These are phyloP conservation scores for Cryptococcus maquisensis DNA, from an alignment of 1,284 basidiomycete species.

Conservation along the genomic window DNA sequence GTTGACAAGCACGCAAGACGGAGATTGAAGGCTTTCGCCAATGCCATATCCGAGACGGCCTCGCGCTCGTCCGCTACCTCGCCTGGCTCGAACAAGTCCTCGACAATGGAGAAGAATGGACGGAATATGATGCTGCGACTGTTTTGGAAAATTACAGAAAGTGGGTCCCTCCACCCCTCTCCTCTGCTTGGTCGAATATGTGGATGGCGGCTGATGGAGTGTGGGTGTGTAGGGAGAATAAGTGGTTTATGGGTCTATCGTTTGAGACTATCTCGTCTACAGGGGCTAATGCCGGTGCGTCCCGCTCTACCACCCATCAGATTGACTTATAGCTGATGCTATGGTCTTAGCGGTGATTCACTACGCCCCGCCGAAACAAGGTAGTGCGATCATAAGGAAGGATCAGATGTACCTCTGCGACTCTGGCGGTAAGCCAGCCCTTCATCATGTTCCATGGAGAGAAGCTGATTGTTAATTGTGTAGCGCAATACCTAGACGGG, in stretches of 20 bases:
- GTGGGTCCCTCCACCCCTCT: slow-evolving; percentile 54
- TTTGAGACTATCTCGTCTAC: slow-evolving; percentile 91
- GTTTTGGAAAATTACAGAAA: slow-evolving; percentile 74
- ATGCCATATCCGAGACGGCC: slow-evolving; percentile 84
- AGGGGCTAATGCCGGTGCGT: slow-evolving; percentile 75
- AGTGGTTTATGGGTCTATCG: slow-evolving; percentile 78
- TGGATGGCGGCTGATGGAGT: background rate
- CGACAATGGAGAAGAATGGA: slow-evolving; percentile 60
- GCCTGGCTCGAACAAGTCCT: slow-evolving; percentile 90
- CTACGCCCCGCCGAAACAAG: slow-evolving; percentile 73
- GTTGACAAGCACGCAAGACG: slow-evolving; percentile 35
- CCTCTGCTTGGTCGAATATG: background rate
- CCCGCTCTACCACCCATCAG: background rate
- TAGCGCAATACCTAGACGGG: slow-evolving; percentile 79
- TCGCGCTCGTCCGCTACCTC: slow-evolving; percentile 80
- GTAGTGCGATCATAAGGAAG: slow-evolving; percentile 69
- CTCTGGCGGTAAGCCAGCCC: slow-evolving; percentile 64
- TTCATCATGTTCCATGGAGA: background rate
- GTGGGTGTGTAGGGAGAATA: slow-evolving; percentile 57
- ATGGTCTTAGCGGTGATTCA: slow-evolving; percentile 75
- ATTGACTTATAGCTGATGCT: background rate
- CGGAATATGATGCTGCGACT: slow-evolving; percentile 76
- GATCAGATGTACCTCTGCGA: slow-evolving; percentile 92
- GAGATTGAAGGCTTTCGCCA: slow-evolving; percentile 89
- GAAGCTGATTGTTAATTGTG: background rate